These are phyloP conservation scores for Pluteus cervinus DNA, from an alignment of 768 basidiomycete species.

Conservation along the genomic window DNA sequence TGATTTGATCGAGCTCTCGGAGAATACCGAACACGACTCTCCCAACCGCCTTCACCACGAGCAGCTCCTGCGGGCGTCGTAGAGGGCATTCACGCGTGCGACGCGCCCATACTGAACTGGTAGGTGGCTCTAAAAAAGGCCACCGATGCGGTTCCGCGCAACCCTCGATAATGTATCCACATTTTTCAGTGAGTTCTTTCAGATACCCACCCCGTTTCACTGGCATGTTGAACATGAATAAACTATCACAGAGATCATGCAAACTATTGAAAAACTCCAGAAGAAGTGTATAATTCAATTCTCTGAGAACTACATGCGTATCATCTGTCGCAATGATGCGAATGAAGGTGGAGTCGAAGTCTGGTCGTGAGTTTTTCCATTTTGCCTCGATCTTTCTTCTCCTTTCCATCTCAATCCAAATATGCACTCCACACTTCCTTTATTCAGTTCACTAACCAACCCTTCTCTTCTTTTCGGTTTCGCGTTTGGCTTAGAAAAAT, in stretches of 20 bases:
- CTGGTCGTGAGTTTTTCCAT: slow-evolving; percentile 46
- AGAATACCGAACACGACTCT: no score
- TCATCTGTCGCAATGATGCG: slow-evolving; percentile 78
- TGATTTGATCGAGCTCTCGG: no score
- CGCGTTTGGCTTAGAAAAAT: slow-evolving; percentile 38
- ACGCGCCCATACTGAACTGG: no score
- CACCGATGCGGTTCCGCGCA: slow-evolving; percentile 58
- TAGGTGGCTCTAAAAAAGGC: no score
- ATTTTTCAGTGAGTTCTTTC: slow-evolving; percentile 39
- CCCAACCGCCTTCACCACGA: no score
- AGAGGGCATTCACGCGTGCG: no score
- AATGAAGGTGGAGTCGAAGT: slow-evolving; percentile 85
- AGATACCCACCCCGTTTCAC: neutral
- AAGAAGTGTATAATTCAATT: slow-evolving; percentile 83
- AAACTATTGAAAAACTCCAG: slow-evolving; percentile 78
- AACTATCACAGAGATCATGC: slow-evolving; percentile 55
- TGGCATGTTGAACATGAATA: slow-evolving; percentile 2
- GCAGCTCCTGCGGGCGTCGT: no score
- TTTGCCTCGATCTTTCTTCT: no score
- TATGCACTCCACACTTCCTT: neutral
- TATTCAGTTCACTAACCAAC: neutral
- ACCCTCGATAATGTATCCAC: slow-evolving; percentile 50
- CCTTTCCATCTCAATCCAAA: neutral
- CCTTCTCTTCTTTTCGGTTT: neutral
- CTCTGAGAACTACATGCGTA: slow-evolving; percentile 64